These are phyloP conservation scores for Botrytis sinoallii DNA, from an alignment of 2,329 filamentous ascomycete species.

Conservation along the genomic window DNA sequence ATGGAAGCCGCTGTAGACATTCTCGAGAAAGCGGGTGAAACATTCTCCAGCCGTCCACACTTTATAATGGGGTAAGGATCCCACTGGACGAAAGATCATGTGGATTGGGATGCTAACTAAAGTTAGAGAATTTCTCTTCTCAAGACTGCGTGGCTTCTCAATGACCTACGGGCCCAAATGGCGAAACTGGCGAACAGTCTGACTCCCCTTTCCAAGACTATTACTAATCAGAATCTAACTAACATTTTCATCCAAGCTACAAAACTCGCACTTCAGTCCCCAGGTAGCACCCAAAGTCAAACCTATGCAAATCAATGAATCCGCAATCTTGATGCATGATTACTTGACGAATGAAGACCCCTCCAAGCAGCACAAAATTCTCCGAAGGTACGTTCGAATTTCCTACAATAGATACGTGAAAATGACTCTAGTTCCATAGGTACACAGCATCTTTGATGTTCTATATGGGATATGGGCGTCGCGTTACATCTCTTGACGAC, in stretches of 20 bases:
- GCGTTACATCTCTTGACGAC: background rate
- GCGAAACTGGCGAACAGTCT: background rate
- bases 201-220: background rate
- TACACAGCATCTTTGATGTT: background rate
- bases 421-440: background rate
- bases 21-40: background rate
- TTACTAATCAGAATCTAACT: background rate
- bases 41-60: background rate
- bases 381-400: background rate
- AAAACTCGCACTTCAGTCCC: background rate
- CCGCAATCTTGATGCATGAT: background rate
- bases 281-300: background rate
- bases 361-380: background rate
- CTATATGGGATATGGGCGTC: constrained; percentile 1
- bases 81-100: background rate
- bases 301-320: background rate
- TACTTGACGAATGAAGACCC: background rate
- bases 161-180: constrained; percentile 1
- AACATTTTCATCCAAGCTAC: background rate
- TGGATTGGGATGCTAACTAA: background rate
- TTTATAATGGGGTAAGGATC: background rate
- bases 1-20: background rate
- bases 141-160: constrained; percentile 3
- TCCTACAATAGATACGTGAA: background rate
- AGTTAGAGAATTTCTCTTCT: background rate